Evolutionary conservation across 2,329 filamentous ascomycete genomes (phyloP), one percentile per base, ranked within the genome.

Genomic region (Lizonia empirigonia): DNA sequence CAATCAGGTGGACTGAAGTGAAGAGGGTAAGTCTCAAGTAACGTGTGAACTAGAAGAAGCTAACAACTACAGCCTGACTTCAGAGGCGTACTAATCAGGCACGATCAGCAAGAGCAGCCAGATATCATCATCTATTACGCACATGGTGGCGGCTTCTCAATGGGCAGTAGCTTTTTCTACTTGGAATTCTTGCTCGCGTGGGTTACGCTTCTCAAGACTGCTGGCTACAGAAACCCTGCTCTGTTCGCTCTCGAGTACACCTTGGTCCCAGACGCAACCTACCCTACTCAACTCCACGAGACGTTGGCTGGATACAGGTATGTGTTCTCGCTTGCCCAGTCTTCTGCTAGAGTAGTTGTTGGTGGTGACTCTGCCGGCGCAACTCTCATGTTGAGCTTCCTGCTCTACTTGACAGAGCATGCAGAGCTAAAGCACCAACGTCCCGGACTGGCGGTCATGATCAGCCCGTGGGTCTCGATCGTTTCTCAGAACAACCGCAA

Each of bases 101-200:
- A 82, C 35, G 80, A 90, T 60, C 79, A 82, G 13, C 76, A 79
- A 30, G 74, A 78, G 39, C 77, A 82, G 45, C 87, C 89, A 0
- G 90, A 94, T 67, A 77, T 94, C 47, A 85, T 91, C n/a, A 73
- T 95, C 2, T 93, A 91, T 69, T 94, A 94, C 68, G 83, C 84
- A 32, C 90, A 95, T 68, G 90, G 88, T 13, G 91, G 91, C 18
- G 91, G 91, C 0, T 94, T 95, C 69, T 84, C 85, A 6, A 89
- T 95, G 86, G 91, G 90, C 3, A 91, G 88, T 10, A 79, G 82
- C 15, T 89, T 88, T 74, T 95, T 95, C 71, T 95, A 95, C 70
- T 82, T 73, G 64, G 91, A 95, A 64, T 94, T 93, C 60, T 78
- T 95, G 2, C 76, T 93, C 45, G 82, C 85, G 7, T 91, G 87